phyloP scores from a whole-genome alignment of 345 rosid genomes.

The Odontarrhena argentea region DNA sequence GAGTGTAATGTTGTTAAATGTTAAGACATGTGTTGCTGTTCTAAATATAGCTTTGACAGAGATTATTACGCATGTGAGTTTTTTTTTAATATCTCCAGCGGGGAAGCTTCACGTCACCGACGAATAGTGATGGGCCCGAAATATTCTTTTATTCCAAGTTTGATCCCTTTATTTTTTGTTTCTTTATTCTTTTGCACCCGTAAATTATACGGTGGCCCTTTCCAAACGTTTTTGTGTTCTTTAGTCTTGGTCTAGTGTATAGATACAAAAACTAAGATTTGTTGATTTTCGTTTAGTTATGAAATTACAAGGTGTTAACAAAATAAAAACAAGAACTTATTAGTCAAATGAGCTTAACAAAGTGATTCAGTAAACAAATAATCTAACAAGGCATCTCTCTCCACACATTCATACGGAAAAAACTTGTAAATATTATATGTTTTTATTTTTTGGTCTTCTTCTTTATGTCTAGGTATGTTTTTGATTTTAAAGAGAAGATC shows the following conservation, averaged over 20 bases:
- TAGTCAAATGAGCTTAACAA: too few relatives aligned
- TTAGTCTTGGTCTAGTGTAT: neutral
- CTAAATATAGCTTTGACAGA: conserved; percentile 32
- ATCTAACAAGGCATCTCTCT: too few relatives aligned
- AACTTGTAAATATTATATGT: too few relatives aligned
- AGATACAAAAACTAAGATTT: neutral
- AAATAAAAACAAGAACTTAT: too few relatives aligned
- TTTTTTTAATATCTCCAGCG: conserved; percentile 12
- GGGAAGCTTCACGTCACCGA: conserved; percentile 44
- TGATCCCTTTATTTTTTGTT: conserved; percentile 18
- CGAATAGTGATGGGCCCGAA: conserved; percentile 6
- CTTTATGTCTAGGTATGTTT: too few relatives aligned
- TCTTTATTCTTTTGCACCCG: conserved; percentile 4
- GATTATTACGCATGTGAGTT: conserved; percentile 28
- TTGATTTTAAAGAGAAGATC: too few relatives aligned
- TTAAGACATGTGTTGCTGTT: conserved; percentile 38
- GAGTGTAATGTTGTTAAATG: conserved; percentile 17
- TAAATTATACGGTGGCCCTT: neutral
- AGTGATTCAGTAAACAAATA: too few relatives aligned
- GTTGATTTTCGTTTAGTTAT: neutral
- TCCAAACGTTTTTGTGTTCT: neutral
- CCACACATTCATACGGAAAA: too few relatives aligned
- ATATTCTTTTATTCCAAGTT: conserved; percentile 19
- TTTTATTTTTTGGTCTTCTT: too few relatives aligned
- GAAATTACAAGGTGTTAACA: too few relatives aligned